Conservation (phyloP, 2,329 filamentous ascomycete genomes). For the Colletotrichum musicola region DNA sequence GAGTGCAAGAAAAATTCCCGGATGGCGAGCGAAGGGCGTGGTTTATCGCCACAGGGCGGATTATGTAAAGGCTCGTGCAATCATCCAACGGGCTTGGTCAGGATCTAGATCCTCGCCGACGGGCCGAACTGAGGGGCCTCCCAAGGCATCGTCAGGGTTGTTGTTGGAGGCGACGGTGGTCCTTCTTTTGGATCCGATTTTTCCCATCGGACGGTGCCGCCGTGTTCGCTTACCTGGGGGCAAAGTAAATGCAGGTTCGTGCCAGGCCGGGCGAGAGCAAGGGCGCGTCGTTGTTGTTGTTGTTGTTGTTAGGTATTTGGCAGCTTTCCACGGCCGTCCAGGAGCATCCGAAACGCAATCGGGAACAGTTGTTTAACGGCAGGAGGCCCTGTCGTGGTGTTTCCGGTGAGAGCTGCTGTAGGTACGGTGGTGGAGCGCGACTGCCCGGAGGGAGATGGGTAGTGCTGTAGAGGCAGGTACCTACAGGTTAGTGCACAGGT, state of each 20-base stretch:
- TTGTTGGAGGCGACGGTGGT: too few relatives aligned
- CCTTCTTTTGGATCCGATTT: too few relatives aligned
- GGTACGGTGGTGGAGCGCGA: too few relatives aligned
- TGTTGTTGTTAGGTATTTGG: conserved; percentile 1
- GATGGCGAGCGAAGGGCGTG: too few relatives aligned
- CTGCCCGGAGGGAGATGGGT: too few relatives aligned
- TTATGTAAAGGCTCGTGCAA: conserved; percentile 28
- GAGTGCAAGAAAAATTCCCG: background rate
- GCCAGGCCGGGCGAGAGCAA: conserved; percentile 13
- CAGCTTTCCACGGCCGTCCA: conserved; percentile 12
- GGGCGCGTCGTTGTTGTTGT: background rate
- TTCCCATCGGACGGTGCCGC: too few relatives aligned
- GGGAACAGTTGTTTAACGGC: conserved; percentile 23
- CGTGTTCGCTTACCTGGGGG: too few relatives aligned
- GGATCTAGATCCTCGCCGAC: conserved; percentile 33
- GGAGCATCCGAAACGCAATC: conserved; percentile 34
- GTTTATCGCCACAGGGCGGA: background rate
- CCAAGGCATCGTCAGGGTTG: conserved; percentile 19
- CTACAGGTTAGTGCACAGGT: too few relatives aligned
- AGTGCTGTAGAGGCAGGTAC: too few relatives aligned
- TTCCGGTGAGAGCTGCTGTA: background rate
- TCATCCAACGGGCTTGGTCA: conserved; percentile 27
- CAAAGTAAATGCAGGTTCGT: background rate
- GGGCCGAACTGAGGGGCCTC: conserved; percentile 33
- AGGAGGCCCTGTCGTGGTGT: conserved; percentile 8